Base-by-base conservation (phyloP, 306 rosid genomes). In the Vachellia pachyceras region DNA sequence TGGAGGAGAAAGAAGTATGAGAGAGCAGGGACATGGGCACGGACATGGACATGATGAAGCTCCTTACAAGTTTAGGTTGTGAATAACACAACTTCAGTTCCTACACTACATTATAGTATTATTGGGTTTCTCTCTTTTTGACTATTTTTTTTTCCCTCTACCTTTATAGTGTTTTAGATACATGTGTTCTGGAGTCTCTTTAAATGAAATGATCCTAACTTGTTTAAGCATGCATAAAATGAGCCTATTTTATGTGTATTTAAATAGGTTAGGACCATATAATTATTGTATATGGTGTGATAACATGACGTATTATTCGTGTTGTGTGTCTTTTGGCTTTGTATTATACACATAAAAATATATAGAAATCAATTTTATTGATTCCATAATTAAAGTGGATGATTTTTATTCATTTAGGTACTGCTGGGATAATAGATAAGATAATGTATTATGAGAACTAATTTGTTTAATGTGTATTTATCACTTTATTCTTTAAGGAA, bases 1-100 rank as follows among this genome's bases (percentile, higher is more conserved):
- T 80, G 91, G 73, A 13, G 77, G 79, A 64, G 79, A 49, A 69
- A 85, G 80, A 57, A 88, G 83, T 18, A 75, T 67, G 54, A 86
- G 69, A 85, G 87, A 83, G 75, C 84, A 64, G 76, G 65, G 36
- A 6, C 63, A 55, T 15, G 41, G 69, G 75, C 84, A 64, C 73
- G 65, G 36, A 6, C 63, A 55, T 15, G 41, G 69, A 77, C 80
- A 70, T 82, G 82, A 83, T 82, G 82, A 83, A 78, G 72, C 61
- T 39, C 40, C 10, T 20, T 12, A 10, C 3, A 23, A 10, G 65
- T 22, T 58, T 22, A 58, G 36, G 6, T 10, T 58, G 36, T 58
- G 65, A 23, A 55, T 55, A 55, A 20, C 29, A 3, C 36, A 9
- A 79, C 37, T 68, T 2, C 33, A 0, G 41, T 65, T 77, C 29